Evolutionary conservation across 2,329 filamentous ascomycete genomes (phyloP).

Genomic region (Colletotrichum filicis): DNA sequence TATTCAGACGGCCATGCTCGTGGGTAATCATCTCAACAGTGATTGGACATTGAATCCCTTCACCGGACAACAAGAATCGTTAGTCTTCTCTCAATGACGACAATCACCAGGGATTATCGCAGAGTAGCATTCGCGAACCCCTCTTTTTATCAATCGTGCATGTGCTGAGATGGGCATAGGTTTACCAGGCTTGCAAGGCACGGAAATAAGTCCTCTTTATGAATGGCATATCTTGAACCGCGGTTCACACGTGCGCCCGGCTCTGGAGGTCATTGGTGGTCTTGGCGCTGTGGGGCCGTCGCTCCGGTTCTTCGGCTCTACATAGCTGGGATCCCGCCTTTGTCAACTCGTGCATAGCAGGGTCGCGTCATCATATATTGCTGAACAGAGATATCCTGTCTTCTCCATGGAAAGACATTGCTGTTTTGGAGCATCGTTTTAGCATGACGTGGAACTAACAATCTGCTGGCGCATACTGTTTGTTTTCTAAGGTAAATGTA

Average conservation of each 20-base stretch:
- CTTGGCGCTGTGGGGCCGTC: background rate
- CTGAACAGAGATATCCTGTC: no score
- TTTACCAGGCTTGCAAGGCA: no score
- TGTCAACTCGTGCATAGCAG: no score
- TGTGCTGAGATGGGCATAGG: background rate
- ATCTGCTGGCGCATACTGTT: no score
- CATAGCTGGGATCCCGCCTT: no score
- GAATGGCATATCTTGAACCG: background rate
- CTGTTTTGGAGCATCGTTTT: no score
- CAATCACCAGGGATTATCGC: background rate
- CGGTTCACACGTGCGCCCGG: background rate
- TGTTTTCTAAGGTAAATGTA: no score
- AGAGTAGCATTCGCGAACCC: background rate
- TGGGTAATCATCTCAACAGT: constrained; percentile 17
- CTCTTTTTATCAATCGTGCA: background rate
- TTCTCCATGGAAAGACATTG: no score
- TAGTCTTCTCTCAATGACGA: constrained; percentile 7
- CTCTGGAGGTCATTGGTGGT: background rate
- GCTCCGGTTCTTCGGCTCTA: constrained; percentile 13
- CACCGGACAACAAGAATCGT: background rate
- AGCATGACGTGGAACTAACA: no score
- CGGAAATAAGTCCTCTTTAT: background rate
- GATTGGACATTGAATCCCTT: constrained; percentile 3
- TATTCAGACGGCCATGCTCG: constrained; percentile 6
- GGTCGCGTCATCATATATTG: no score